A percentile compares a stretch with the other conserved stretches of the same genome.
phyloP scores from a whole-genome alignment of 768 basidiomycete genomes.

The Tylopilus vinaceipallidus region DNA sequence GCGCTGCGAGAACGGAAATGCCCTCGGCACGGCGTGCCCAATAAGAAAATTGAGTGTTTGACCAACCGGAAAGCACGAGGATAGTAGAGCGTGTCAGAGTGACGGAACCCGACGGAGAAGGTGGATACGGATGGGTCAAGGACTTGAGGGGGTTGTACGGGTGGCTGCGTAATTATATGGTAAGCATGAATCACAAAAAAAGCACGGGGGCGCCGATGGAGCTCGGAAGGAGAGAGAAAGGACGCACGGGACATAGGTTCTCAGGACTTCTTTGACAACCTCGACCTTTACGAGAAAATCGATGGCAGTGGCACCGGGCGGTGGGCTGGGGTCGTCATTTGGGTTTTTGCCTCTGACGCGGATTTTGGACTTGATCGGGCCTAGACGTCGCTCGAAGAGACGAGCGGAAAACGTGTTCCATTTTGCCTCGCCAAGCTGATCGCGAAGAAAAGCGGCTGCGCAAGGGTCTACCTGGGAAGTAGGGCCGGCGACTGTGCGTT shows the following conservation, averaged over 20 bases:
- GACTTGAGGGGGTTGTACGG: slow-evolving; percentile 54
- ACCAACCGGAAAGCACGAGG: slow-evolving; percentile 49
- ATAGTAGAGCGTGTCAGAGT: slow-evolving; percentile 47
- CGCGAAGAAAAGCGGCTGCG: slow-evolving; percentile 45
- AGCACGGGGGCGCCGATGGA: slow-evolving; percentile 5
- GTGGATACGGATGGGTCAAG: slow-evolving; percentile 38
- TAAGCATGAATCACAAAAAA: slow-evolving; percentile 19
- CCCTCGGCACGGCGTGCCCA: slow-evolving; percentile 53
- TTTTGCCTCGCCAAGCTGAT: slow-evolving; percentile 41
- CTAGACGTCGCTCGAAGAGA: slow-evolving; percentile 44
- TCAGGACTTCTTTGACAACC: slow-evolving; percentile 47
- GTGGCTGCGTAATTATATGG: slow-evolving; percentile 37
- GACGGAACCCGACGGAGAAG: slow-evolving; percentile 42
- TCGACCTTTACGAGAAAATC: slow-evolving; percentile 55
- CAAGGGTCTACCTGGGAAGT: slow-evolving; percentile 39
- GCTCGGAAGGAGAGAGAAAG: neutral
- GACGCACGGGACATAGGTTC: slow-evolving; percentile 49
- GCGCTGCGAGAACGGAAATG: slow-evolving; percentile 43
- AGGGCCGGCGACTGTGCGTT: slow-evolving; percentile 21
- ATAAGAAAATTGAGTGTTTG: slow-evolving; percentile 53
- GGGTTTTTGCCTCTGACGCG: slow-evolving; percentile 31
- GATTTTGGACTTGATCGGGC: slow-evolving; percentile 38
- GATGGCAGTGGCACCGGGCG: slow-evolving; percentile 42
- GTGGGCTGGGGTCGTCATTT: slow-evolving; percentile 27
- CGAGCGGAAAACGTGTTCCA: slow-evolving; percentile 48